A percentile compares a stretch with the other conserved stretches of the same genome.
These are phyloP conservation scores for Botrytis tulipae DNA, from an alignment of 2,329 filamentous ascomycete genomes.

Conservation along the genomic window DNA sequence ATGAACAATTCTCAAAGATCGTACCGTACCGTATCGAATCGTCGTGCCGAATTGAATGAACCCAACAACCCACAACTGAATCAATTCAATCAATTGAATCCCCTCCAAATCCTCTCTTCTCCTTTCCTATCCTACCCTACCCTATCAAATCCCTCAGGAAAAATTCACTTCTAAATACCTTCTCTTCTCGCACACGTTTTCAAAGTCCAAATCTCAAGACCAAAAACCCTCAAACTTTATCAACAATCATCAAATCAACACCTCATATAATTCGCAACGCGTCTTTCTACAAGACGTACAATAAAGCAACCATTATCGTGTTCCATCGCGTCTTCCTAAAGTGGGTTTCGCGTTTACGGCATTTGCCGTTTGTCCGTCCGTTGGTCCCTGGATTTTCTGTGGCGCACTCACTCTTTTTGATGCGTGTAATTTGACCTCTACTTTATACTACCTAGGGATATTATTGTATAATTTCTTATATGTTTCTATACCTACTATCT, in stretches of 20 bases:
- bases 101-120: neutral
- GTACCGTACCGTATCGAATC: neutral
- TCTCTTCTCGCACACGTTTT: too few species aligned
- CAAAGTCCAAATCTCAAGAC: neutral
- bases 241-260: neutral
- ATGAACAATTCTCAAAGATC: neutral
- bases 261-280: neutral
- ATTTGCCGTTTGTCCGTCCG: neutral
- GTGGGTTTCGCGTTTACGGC: conserved; percentile 8
- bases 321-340: conserved; percentile 6
- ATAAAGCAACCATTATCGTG: neutral
- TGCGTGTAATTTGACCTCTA: too few species aligned
- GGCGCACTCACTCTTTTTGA: too few species aligned
- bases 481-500: too few species aligned
- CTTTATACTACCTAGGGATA: too few species aligned
- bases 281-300: neutral
- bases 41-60: neutral
- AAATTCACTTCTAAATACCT: neutral
- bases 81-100: neutral
- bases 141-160: neutral
- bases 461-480: too few species aligned
- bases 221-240: neutral
- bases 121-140: neutral
- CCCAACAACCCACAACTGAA: neutral
- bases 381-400: too few species aligned